Percentiles rank a stretch among this genome's conserved stretches.
These are phyloP conservation scores for Multifurca ochricompacta DNA, from an alignment of 768 basidiomycete species.

Conservation along the genomic window DNA sequence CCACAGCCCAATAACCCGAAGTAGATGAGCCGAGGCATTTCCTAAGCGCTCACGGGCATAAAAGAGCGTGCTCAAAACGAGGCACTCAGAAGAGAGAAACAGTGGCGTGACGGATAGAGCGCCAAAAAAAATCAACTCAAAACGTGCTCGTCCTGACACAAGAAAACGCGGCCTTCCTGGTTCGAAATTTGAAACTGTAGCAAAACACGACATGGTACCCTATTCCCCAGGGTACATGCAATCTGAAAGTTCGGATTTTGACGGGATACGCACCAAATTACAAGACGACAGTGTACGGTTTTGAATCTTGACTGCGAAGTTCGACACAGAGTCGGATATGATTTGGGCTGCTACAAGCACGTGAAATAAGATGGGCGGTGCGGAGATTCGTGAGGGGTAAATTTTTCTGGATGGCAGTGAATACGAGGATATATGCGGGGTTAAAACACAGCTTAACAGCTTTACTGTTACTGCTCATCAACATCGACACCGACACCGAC, in stretches of 20 bases:
- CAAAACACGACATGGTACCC: too few species aligned
- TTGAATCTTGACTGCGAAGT: neutral
- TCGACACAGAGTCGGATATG: neutral
- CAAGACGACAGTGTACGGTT: neutral
- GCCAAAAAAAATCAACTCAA: too few species aligned
- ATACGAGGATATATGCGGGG: neutral
- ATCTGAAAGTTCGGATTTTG: neutral
- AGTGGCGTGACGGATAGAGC: too few species aligned
- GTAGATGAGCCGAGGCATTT: too few species aligned
- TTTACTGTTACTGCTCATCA: neutral
- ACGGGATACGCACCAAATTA: neutral
- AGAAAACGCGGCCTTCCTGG: too few species aligned
- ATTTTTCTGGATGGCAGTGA: neutral
- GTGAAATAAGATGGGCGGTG: neutral
- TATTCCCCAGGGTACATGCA: neutral
- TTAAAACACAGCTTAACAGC: too few species aligned
- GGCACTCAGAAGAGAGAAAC: neutral
- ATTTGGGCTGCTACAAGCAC: neutral
- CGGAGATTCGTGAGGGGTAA: neutral
- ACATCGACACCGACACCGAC: too few species aligned
- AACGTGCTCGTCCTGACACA: too few species aligned
- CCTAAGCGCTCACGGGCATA: too few species aligned
- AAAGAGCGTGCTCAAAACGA: neutral
- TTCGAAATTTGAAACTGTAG: too few species aligned
- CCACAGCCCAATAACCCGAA: neutral